phyloP scores from a whole-genome alignment of 345 rosid species.

The Eucalyptus regnans region DNA sequence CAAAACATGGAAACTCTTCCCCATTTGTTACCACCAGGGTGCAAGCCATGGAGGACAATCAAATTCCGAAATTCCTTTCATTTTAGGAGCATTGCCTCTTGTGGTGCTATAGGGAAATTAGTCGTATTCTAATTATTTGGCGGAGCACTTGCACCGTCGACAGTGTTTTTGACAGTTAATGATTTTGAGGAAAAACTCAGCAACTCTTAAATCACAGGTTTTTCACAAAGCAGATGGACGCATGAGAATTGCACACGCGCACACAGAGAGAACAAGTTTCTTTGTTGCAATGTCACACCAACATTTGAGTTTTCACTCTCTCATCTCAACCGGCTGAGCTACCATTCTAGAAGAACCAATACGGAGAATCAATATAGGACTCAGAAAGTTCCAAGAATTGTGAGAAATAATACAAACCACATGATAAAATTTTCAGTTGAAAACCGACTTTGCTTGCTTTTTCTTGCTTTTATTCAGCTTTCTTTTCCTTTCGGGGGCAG shows the following conservation, averaged over 20 bases:
- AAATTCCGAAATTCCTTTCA: neutral
- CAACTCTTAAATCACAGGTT: neutral
- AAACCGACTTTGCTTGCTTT: neutral
- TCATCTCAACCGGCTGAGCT: neutral
- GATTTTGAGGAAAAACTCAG: neutral
- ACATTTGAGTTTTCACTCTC: neutral
- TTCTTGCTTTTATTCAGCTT: neutral
- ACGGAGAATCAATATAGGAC: neutral
- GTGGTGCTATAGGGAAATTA: neutral
- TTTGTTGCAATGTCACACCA: neutral
- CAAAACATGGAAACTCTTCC: neutral
- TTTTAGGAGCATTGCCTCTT: neutral
- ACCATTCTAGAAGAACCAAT: neutral
- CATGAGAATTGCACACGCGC: neutral
- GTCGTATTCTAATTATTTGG: neutral
- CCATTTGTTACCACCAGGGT: neutral
- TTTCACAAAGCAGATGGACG: neutral
- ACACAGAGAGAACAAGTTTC: neutral
- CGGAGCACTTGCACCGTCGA: neutral
- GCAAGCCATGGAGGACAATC: neutral
- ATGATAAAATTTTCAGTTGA: neutral
- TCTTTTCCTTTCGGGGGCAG: neutral
- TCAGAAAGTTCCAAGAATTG: neutral
- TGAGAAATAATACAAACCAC: neutral
- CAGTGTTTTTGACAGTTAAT: neutral